Evolutionary conservation across 805 yeast species (phyloP), one percentile per base, ranked within the genome.

Genomic region (Kregervanrija pseudodelftensis): DNA sequence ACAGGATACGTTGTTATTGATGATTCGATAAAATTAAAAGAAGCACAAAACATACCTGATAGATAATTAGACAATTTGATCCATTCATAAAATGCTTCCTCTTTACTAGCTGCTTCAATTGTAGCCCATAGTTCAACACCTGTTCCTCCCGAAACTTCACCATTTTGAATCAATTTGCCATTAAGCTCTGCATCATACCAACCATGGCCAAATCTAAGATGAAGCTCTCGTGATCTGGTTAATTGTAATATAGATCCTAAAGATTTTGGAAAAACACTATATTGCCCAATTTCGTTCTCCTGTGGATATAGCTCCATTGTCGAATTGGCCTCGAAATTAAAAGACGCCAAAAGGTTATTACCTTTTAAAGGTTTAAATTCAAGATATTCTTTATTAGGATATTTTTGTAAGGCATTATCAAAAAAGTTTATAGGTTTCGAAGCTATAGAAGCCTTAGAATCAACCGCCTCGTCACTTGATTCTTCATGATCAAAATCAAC

Each of bases 91-190:
- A 74, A 72, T 2, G 91, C 93, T 4, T 68, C 75, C 1, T 66
- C 69, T 39, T 75, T 66, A 17, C 69, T 54, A 1, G 59, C 64
- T 0, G 91, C 90, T 55, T 82, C 91, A 28, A 93, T 74, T 35
- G 79, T 71, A 0, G 97, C 90, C 89, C 95, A 89, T 9, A 93
- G 57, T 63, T 93, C 99, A 12, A 91, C 95, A 39, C 99, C 99
- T 3, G 91, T 84, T 3, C 98, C 98, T 30, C 99, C 99, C 42
- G 89, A 73, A 45, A 66, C 66, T 11, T 63, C 57, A 1, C 99
- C 99, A 51, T 78, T 66, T 39, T 67, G 65, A 0, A 97, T 96
- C 36, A 87, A 69, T 39, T 70, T 66, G 0, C 98, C 98, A 95
- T 96, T 93, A 8, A 73, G 68, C 47, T 83, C 86, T 1, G 90